Evolutionary conservation across 345 rosid genomes (phyloP).

Genomic region (Hibiscus trionum): DNA sequence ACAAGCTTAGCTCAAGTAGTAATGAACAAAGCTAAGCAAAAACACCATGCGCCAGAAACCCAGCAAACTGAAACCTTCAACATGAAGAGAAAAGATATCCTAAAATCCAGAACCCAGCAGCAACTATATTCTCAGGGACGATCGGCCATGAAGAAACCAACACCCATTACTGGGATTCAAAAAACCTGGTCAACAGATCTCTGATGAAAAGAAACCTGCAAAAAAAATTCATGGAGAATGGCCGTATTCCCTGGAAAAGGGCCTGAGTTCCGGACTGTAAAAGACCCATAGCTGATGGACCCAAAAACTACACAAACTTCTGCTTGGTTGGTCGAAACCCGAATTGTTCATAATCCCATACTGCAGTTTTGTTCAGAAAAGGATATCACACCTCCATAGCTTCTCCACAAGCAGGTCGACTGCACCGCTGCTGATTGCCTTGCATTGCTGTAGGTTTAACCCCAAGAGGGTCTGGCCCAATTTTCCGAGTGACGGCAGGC

Average conservation of each 20-base stretch:
- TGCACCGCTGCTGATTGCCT: constrained; percentile 43
- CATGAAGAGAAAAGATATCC: constrained; percentile 10
- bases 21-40: constrained; percentile 24
- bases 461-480: constrained; percentile 68
- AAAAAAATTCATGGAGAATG: constrained; percentile 57
- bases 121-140: constrained; percentile 42
- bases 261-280: constrained; percentile 21
- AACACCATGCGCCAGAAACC: constrained; percentile 24
- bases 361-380: constrained; percentile 25
- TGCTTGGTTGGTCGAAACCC: constrained; percentile 3
- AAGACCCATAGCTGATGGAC: constrained; percentile 14
- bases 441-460: constrained; percentile 75
- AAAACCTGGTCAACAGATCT: constrained; percentile 39
- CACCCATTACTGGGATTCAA: constrained; percentile 16
- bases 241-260: constrained; percentile 50
- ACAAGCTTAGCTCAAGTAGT: constrained; percentile 17
- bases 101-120: constrained; percentile 34
- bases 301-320: constrained; percentile 52
- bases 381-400: constrained; percentile 82
- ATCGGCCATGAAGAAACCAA: constrained; percentile 25
- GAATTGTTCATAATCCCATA: background rate
- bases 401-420: constrained; percentile 51
- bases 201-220: constrained; percentile 35
- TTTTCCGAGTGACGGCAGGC: constrained; percentile 42
- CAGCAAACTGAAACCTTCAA: constrained; percentile 19